phyloP scores from a whole-genome alignment of 2,329 filamentous ascomycete species.

The Juglanconis sp. region DNA sequence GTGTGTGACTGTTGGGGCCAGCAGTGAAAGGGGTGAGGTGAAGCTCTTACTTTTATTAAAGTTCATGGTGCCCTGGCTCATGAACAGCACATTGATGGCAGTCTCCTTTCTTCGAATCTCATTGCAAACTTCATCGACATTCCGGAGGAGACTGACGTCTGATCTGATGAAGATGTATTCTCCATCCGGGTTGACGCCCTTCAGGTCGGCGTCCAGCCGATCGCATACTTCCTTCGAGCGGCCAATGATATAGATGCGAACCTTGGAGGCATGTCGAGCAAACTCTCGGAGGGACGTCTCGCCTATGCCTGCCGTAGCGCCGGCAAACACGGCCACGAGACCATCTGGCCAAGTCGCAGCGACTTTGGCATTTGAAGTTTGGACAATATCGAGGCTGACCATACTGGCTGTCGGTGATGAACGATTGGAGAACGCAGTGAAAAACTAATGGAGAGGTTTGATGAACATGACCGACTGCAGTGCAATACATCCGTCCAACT shows the following conservation, averaged over 20 bases:
- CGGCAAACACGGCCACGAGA: slow-evolving; percentile 48
- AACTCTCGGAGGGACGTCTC: slow-evolving; percentile 45
- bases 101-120: slow-evolving; percentile 42
- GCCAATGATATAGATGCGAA: slow-evolving; percentile 51
- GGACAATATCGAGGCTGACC: slow-evolving; percentile 21
- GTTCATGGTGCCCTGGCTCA: slow-evolving; percentile 37
- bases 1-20: neutral
- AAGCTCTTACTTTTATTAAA: slow-evolving; percentile 22
- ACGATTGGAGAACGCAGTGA: too few relatives aligned
- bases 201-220: slow-evolving; percentile 39
- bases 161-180: slow-evolving; percentile 45
- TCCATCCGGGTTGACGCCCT: slow-evolving; percentile 39
- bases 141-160: slow-evolving; percentile 48
- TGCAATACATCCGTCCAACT: neutral
- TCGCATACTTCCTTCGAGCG: slow-evolving; percentile 36
- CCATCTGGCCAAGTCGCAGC: slow-evolving; percentile 23
- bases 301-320: slow-evolving; percentile 54
- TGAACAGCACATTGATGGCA: slow-evolving; percentile 44
- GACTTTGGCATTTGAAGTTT: slow-evolving; percentile 35
- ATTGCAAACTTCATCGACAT: slow-evolving; percentile 46
- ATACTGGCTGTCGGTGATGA: neutral
- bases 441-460: too few relatives aligned
- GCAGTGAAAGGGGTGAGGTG: neutral
- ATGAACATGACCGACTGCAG: neutral
- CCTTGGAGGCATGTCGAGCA: slow-evolving; percentile 34